Base-by-base conservation (phyloP, 2,329 filamentous ascomycete species). In the Ophiostoma ulmi region DNA sequence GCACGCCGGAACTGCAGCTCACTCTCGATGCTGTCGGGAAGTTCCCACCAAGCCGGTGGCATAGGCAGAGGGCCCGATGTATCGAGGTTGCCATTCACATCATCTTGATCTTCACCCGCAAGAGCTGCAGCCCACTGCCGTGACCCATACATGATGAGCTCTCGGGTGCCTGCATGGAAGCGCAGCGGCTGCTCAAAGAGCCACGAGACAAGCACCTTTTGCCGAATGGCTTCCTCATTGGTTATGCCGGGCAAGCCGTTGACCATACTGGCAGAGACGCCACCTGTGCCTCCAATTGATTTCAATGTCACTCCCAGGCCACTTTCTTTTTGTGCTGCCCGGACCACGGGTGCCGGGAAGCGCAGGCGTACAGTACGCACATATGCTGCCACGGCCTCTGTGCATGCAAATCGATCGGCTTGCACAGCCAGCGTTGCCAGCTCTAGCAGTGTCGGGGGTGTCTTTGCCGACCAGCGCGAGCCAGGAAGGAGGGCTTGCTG, bases 341-440 rank as follows among this genome's bases (percentile, higher is more conserved):
- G 69, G 13, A 73, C 64, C 6, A 69, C 39, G 2, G 72, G 67
- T 38, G 68, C 65, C 2, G 74, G 74, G 82, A 86, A 88, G 75
- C 84, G 86, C 76, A 86, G 84, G 75, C 82, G 86, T 67, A 83
- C 76, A 13, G 81, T 77, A 17, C 82, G 82, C 22, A 90, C 78
- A 73, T 87, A 86, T 66, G 80, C 81, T 10, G 85, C 81, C 1
- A 92, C 83, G 13, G 82, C 77, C 2, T 81, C 77, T 1, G 87
- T 79, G 72, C 89, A 90, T 79, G 90, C 89, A 78, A 92, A 93
- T 64, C 90, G 86, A 78, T 93, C 91, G 11, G 90, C 90, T 70
- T 92, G 84, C 69, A 92, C 84, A 58, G 89, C 87, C 58, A 93
- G 80, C 1, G 89, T 90, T 17, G 88, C 86, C 13, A 91, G 81